Percentiles rank a stretch among this genome's conserved stretches.
These are phyloP conservation scores for Epichloe hybrida DNA, from an alignment of 2,329 filamentous ascomycete genomes.

Conservation along the genomic window DNA sequence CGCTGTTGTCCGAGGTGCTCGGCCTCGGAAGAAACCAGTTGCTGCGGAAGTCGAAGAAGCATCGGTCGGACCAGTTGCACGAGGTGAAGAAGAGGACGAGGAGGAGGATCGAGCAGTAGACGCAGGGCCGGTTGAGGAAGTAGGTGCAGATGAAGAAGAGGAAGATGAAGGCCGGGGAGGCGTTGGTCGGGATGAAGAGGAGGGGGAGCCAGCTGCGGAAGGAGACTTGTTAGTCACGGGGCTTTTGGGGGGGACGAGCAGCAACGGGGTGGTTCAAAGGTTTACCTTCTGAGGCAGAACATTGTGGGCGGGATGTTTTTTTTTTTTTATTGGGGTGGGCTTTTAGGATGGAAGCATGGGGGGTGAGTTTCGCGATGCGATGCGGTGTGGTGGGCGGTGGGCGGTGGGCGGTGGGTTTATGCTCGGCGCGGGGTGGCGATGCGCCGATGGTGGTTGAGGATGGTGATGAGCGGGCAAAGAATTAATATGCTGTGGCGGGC, in stretches of 20 bases:
- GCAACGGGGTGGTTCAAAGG: too few relatives aligned
- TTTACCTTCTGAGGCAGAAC: slow-evolving; percentile 51
- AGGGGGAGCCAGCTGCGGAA: slow-evolving; percentile 64
- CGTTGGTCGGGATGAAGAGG: slow-evolving; percentile 78
- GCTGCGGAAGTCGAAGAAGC: slow-evolving; percentile 82
- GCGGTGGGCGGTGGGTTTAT: too few relatives aligned
- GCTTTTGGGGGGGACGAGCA: too few relatives aligned
- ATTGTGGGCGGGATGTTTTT: slow-evolving; percentile 22
- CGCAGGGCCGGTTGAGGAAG: slow-evolving; percentile 89
- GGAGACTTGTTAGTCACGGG: not conserved
- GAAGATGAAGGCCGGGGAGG: slow-evolving; percentile 69
- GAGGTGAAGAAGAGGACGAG: slow-evolving; percentile 87
- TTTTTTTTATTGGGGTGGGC: not conserved
- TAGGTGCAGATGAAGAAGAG: slow-evolving; percentile 88
- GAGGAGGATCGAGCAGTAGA: slow-evolving; percentile 94
- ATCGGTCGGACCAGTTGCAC: slow-evolving; percentile 78
- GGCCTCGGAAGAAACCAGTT: slow-evolving; percentile 86
- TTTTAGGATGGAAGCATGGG: not conserved
- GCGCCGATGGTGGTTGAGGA: not conserved
- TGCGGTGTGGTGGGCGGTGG: too few relatives aligned
- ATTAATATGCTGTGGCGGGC: too few relatives aligned
- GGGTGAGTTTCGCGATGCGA: too few relatives aligned
- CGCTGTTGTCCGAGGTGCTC: slow-evolving; percentile 15
- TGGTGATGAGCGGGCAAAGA: too few relatives aligned
- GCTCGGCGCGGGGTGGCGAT: too few relatives aligned